Evolutionary conservation across 176 grass and related monocot genomes (phyloP).

Genomic region (Echinochloa phyllopogon): DNA sequence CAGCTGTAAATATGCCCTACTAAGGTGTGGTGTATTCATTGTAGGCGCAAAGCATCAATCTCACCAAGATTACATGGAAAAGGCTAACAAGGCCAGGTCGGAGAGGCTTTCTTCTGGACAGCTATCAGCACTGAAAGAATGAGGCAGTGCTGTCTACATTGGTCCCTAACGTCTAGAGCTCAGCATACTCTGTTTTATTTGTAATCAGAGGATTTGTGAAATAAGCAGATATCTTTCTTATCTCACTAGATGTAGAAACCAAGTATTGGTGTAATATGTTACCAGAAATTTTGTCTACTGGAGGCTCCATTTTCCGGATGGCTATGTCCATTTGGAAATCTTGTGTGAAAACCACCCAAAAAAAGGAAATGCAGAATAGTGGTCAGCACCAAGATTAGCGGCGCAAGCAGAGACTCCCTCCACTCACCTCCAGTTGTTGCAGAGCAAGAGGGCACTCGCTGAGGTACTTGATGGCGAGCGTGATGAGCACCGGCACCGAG

Average conservation of each 20-base stretch:
- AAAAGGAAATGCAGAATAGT: neutral
- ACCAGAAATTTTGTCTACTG: conserved; percentile 8
- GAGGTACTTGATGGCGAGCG: conserved; percentile 92
- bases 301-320: neutral
- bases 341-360: neutral
- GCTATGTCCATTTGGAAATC: neutral
- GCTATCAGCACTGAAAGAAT: conserved; percentile 62
- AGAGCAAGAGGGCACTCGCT: conserved; percentile 87
- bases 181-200: conserved; percentile 1
- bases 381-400: neutral
- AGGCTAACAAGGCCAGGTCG: conserved; percentile 74
- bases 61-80: conserved; percentile 97
- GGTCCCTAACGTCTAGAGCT: neutral
- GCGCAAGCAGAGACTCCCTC: neutral
- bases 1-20: neutral
- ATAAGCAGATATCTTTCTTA: neutral
- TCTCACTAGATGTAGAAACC: conserved; percentile 1
- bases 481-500: conserved; percentile 93
- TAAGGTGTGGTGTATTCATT: too few relatives aligned
- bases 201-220: conserved; percentile 13
- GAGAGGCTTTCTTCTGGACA: conserved; percentile 87
- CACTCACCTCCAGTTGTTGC: conserved; percentile 69
- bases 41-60: conserved; percentile 85
- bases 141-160: conserved; percentile 10
- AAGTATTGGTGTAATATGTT: neutral